Conservation (phyloP, 371 early-diverging fungal genomes). For the Mortierella sp. region DNA sequence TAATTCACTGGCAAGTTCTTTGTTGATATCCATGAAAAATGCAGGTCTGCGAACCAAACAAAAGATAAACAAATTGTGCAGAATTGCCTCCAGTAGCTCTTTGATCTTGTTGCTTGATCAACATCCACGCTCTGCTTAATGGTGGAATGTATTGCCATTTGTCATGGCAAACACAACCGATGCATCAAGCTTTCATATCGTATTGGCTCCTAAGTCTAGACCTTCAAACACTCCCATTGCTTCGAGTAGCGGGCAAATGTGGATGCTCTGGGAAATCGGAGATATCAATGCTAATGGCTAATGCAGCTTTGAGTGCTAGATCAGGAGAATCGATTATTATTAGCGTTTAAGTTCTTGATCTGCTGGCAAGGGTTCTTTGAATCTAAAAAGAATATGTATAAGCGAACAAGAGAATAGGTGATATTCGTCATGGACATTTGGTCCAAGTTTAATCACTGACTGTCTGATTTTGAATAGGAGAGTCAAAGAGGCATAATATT, state of each 20-base stretch:
- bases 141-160: neutral
- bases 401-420: too few species aligned
- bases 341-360: too few species aligned
- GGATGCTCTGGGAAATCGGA: too few species aligned
- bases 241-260: neutral
- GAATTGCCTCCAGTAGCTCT: neutral
- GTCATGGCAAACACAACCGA: neutral
- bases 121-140: neutral
- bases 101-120: neutral
- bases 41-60: neutral
- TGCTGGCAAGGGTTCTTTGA: too few species aligned
- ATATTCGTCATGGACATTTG: too few species aligned
- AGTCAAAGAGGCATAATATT: too few species aligned
- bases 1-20: neutral
- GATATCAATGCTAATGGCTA: too few species aligned
- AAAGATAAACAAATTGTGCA: neutral
- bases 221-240: constrained; percentile 1
- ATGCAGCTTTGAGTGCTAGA: too few species aligned
- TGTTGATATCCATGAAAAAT: neutral
- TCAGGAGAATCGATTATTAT: too few species aligned
- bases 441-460: too few species aligned
- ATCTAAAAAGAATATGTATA: too few species aligned
- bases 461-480: too few species aligned
- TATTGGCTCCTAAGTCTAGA: neutral
- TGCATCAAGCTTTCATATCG: neutral